These are phyloP conservation scores for Euphorbia tirucalli DNA, from an alignment of 345 rosid genomes.

Conservation along the genomic window DNA sequence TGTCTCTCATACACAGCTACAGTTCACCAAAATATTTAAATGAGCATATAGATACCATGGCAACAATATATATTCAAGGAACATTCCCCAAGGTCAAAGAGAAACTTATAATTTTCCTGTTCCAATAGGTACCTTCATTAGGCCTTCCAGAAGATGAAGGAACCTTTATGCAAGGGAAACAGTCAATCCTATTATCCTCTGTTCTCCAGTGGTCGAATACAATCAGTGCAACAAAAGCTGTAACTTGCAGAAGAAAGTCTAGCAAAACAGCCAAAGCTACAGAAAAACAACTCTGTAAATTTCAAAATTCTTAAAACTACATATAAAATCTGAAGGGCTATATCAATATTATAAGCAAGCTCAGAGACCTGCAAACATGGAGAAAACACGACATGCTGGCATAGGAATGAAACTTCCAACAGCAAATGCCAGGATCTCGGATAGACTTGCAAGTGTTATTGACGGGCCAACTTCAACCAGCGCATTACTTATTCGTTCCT, in stretches of 20 bases:
- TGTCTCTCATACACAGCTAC: conserved; percentile 30
- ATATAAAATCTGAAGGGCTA: neutral
- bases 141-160: conserved; percentile 45
- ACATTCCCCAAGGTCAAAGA: neutral
- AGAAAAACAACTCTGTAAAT: conserved; percentile 20
- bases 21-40: conserved; percentile 14
- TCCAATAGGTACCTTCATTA: conserved; percentile 53
- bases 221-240: conserved; percentile 93
- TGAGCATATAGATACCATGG: conserved; percentile 2
- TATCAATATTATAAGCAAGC: neutral
- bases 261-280: conserved; percentile 91
- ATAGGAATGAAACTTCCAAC: conserved; percentile 92
- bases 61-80: neutral
- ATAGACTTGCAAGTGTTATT: conserved; percentile 93
- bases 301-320: neutral
- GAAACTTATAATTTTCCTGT: neutral
- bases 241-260: conserved; percentile 93
- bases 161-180: conserved; percentile 81
- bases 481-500: conserved; percentile 75
- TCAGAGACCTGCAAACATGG: conserved; percentile 87
- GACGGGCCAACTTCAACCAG: conserved; percentile 98
- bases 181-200: conserved; percentile 73
- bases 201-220: conserved; percentile 77
- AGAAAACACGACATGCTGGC: conserved; percentile 98
- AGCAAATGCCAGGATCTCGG: conserved; percentile 91